phyloP scores from a whole-genome alignment of 257 asterid genomes.

The Rhazya stricta region DNA sequence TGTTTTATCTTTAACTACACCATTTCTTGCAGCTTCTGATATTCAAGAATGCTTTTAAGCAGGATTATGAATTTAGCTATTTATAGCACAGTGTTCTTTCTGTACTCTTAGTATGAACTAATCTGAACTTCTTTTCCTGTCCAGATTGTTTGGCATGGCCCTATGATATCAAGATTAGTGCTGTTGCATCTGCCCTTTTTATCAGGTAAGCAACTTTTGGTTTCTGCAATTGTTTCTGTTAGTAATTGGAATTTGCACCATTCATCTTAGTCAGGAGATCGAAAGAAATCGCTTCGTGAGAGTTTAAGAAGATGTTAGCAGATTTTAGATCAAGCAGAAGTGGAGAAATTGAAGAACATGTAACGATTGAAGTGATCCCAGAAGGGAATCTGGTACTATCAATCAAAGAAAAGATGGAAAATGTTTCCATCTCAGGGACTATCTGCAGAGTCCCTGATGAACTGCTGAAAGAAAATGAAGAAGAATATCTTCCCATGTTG shows the following conservation, averaged over 20 bases:
- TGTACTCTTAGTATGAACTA: too few relatives aligned
- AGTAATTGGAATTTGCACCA: background rate
- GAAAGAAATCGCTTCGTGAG: too few relatives aligned
- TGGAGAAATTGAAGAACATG: slow-evolving; percentile 19
- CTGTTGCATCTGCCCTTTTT: too few relatives aligned
- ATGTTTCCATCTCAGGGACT: slow-evolving; percentile 43
- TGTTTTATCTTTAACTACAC: background rate
- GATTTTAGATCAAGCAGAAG: background rate
- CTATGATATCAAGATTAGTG: too few relatives aligned
- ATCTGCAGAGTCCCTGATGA: slow-evolving; percentile 75
- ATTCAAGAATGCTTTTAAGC: background rate
- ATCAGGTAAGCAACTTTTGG: too few relatives aligned
- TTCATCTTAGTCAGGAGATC: background rate
- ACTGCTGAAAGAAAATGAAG: slow-evolving; percentile 54
- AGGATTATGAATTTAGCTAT: background rate
- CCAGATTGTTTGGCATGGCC: too few relatives aligned
- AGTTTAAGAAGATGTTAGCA: background rate
- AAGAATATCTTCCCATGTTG: slow-evolving; percentile 54
- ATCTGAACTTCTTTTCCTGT: too few relatives aligned
- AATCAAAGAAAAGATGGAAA: slow-evolving; percentile 42
- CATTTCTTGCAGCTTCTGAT: slow-evolving; percentile 2
- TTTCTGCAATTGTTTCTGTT: too few relatives aligned
- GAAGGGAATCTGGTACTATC: slow-evolving; percentile 36
- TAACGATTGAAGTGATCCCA: slow-evolving; percentile 22
- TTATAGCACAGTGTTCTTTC: background rate